These are phyloP conservation scores for Solanum chacoense DNA, from an alignment of 305 asterid genomes.

Conservation along the genomic window DNA sequence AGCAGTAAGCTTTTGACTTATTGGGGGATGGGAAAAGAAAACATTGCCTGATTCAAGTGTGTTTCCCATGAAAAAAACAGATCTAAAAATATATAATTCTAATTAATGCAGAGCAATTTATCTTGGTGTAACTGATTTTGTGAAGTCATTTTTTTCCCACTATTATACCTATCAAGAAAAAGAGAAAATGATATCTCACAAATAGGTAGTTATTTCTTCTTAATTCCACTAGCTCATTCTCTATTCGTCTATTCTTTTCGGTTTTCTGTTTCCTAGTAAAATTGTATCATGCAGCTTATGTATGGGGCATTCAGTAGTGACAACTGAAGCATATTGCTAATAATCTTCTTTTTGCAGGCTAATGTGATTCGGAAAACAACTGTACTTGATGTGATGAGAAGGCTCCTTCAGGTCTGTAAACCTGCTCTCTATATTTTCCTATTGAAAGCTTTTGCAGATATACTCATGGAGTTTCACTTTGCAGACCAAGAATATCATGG, in stretches of 20 bases:
- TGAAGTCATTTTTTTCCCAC: background rate
- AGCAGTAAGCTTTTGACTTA: background rate
- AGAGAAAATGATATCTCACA: background rate
- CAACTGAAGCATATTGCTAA: constrained; percentile 11
- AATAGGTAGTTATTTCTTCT: background rate
- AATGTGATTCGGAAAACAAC: constrained; percentile 95
- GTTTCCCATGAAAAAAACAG: background rate
- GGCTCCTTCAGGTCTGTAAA: constrained; percentile 89
- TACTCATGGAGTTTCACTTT: constrained; percentile 22
- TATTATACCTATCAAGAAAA: background rate
- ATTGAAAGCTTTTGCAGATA: constrained; percentile 1
- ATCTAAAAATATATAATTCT: background rate
- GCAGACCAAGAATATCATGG: constrained; percentile 98
- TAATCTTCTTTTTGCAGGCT: constrained; percentile 54
- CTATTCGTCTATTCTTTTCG: background rate
- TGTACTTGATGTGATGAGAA: constrained; percentile 98
- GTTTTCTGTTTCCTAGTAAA: background rate
- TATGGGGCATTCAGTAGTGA: background rate
- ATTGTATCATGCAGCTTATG: background rate
- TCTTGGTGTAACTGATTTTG: background rate
- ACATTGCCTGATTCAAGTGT: background rate
- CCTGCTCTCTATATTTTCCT: constrained; percentile 3
- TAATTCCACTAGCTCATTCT: background rate
- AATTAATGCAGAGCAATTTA: background rate
- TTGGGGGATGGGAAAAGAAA: background rate